Percentiles rank a stretch among this genome's conserved stretches.
Evolutionary conservation across 768 basidiomycete genomes (phyloP).

Genomic region (Sistotremastrum niveocremeum): DNA sequence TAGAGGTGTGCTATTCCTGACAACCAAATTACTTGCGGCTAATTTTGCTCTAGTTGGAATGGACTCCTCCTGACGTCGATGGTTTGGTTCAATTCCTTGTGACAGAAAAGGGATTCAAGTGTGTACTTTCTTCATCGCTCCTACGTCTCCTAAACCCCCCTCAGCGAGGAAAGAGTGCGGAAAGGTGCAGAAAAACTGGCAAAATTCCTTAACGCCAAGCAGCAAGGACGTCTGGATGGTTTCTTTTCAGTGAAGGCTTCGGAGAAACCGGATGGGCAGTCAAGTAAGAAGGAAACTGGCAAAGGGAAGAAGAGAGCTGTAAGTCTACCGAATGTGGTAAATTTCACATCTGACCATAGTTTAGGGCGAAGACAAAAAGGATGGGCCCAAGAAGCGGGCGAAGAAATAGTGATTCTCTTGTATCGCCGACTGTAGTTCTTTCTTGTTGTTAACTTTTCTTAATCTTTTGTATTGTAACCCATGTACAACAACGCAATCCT

Average conservation of each 20-base stretch:
- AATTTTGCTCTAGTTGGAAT: slow-evolving; percentile 54
- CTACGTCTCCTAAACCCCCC: neutral
- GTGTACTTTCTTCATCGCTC: slow-evolving; percentile 14
- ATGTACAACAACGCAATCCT: too few relatives aligned
- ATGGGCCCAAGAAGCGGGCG: too few relatives aligned
- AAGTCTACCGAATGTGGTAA: too few relatives aligned
- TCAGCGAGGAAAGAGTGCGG: slow-evolving; percentile 90
- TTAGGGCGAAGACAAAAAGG: too few relatives aligned
- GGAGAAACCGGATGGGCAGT: too few relatives aligned
- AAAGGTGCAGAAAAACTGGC: slow-evolving; percentile 89
- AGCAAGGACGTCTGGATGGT: slow-evolving; percentile 91
- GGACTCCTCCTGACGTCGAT: slow-evolving; percentile 86
- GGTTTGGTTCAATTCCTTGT: slow-evolving; percentile 91
- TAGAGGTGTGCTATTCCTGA: slow-evolving; percentile 47
- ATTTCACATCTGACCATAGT: too few relatives aligned
- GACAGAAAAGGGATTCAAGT: slow-evolving; percentile 96
- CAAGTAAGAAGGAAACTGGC: too few relatives aligned
- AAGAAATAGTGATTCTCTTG: too few relatives aligned
- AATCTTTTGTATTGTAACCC: too few relatives aligned
- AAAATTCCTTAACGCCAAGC: slow-evolving; percentile 78
- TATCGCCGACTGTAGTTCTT: too few relatives aligned
- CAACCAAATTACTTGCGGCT: slow-evolving; percentile 1
- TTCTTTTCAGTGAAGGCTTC: slow-evolving; percentile 67
- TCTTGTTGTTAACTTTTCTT: too few relatives aligned
- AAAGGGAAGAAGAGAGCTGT: too few relatives aligned